Evolutionary conservation across 2,329 filamentous ascomycete genomes (phyloP), one percentile per base, ranked within the genome.

Genomic region (Talaromyces sp.): DNA sequence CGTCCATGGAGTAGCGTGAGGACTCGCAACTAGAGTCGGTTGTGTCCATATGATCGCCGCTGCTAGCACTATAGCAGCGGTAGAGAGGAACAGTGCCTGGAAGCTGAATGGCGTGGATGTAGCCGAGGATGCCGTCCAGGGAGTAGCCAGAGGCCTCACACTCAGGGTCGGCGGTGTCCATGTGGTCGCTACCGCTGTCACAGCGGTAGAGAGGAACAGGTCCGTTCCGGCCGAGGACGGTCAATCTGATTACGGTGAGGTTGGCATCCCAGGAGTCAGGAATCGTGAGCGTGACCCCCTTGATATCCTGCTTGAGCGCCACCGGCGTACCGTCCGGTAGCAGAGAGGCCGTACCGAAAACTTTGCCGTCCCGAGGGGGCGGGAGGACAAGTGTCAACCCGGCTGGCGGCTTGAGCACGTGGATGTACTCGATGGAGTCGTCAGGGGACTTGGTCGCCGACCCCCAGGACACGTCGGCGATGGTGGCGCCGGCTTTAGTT

Each of bases 321-420:
- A 54, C 52, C 25, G 52, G 52, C 52, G 52, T 54, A 4, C 7
- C n/a, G 21, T 33, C 52, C 19, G 52, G 52, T 28, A 54, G 37
- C 2, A n/a, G 52, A 5, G 52, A 54, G 22, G 37, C 52, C 2
- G 25, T 43, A 7, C n/a, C 19, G 41, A 54, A 54, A 2, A 54
- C 25, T 21, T 54, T 54, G 36, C 52, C 52, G n/a, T 54, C 52
- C 21, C 52, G 52, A 54, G 52, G 52, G 6, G 52, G 19, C 11
- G 37, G 52, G 17, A 54, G 52, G 1, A 36, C 22, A 28, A 54
- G 37, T 1, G 52, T 54, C 52, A 22, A 36, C 11, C 52, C 35
- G 15, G 52, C 15, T 43, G 52, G 52, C n/a, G 52, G 52, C n/a
- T 54, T 54, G 21, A 54, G 52, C 9, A 54, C 52, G 22, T 54